These are phyloP conservation scores for Gentiana straminea DNA, from an alignment of 257 asterid genomes.

Conservation along the genomic window DNA sequence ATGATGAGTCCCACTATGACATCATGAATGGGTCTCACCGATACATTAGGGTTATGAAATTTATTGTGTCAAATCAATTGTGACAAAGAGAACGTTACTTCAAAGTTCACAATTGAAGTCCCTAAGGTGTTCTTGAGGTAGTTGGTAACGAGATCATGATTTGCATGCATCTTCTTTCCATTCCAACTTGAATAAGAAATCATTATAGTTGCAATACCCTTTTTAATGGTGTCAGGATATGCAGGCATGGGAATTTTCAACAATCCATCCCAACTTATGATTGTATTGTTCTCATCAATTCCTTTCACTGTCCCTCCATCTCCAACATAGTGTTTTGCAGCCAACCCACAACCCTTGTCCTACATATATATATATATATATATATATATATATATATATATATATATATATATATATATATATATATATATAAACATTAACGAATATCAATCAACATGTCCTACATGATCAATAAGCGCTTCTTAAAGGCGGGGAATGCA, in stretches of 20 bases:
- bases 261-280: constrained; percentile 17
- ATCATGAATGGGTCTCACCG: too few relatives aligned
- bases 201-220: constrained; percentile 27
- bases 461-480: too few relatives aligned
- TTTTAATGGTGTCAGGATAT: constrained; percentile 14
- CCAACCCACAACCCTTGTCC: constrained; percentile 26
- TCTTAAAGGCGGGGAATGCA: too few relatives aligned
- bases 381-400: too few relatives aligned
- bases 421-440: too few relatives aligned
- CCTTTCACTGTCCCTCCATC: constrained; percentile 32
- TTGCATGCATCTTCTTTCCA: constrained; percentile 27
- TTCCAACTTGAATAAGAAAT: constrained; percentile 29
- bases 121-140: constrained; percentile 22
- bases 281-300: constrained; percentile 22
- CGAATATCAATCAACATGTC: too few relatives aligned
- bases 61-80: too few relatives aligned
- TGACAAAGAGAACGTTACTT: neutral
- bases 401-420: too few relatives aligned
- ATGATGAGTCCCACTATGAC: too few relatives aligned
- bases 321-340: constrained; percentile 31
- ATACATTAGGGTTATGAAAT: too few relatives aligned
- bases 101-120: constrained; percentile 5
- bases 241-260: constrained; percentile 27
- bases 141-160: constrained; percentile 19
- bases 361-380: neutral